Percentiles rank a stretch among this genome's conserved stretches.
These are phyloP conservation scores for Lumnitzera racemosa DNA, from an alignment of 345 rosid species.

Conservation along the genomic window DNA sequence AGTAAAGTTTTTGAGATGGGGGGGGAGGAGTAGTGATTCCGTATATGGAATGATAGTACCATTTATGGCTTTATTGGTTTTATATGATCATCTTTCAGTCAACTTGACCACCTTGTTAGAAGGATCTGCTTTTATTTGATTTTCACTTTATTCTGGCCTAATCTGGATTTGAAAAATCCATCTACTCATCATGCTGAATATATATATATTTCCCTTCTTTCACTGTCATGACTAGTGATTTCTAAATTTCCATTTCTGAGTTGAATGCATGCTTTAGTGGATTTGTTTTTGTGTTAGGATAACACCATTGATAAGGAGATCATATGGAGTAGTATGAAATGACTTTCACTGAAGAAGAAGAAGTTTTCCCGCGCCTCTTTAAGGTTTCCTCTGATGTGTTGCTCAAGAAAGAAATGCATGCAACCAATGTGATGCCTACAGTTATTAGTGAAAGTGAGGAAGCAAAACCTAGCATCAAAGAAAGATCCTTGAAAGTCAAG, in stretches of 20 bases:
- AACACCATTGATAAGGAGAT: slow-evolving; percentile 19
- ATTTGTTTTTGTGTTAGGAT: slow-evolving; percentile 4
- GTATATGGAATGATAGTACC: too few relatives aligned
- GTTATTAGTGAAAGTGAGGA: slow-evolving; percentile 27
- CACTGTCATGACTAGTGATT: too few relatives aligned
- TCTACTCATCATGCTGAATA: too few relatives aligned
- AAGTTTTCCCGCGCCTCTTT: slow-evolving; percentile 50
- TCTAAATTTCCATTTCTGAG: not conserved
- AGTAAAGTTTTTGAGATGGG: too few relatives aligned
- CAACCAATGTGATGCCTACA: slow-evolving; percentile 15
- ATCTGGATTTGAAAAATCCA: too few relatives aligned
- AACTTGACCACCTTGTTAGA: too few relatives aligned
- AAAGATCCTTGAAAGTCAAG: slow-evolving; percentile 44
- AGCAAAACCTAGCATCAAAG: slow-evolving; percentile 45
- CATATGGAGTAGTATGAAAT: slow-evolving; percentile 69
- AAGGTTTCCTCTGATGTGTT: slow-evolving; percentile 30
- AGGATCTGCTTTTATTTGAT: too few relatives aligned
- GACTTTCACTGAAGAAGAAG: slow-evolving; percentile 77
- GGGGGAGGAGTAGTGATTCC: too few relatives aligned
- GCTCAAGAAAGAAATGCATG: slow-evolving; percentile 34
- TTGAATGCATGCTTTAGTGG: not conserved
- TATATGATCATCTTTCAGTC: too few relatives aligned
- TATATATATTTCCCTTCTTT: too few relatives aligned
- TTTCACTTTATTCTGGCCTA: too few relatives aligned
- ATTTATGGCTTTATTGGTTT: too few relatives aligned